phyloP scores from a whole-genome alignment of 2,329 filamentous ascomycete genomes.

The Monosporascus cannonballus region DNA sequence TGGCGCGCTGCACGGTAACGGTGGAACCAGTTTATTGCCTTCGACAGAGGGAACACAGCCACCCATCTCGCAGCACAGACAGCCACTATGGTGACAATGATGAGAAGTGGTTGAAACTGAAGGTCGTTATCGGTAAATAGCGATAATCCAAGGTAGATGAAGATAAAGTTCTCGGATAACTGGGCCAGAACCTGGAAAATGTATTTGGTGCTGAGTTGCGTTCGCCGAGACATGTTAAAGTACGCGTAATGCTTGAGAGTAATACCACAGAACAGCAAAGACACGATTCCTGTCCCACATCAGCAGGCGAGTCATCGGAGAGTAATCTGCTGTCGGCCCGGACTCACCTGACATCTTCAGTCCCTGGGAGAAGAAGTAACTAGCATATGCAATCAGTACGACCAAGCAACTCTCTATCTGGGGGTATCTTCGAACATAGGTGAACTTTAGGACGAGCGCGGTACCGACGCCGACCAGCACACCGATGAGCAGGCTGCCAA shows the following conservation, averaged over 20 bases:
- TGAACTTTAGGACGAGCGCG: conserved; percentile 88
- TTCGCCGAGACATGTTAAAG: conserved; percentile 98
- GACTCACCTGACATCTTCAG: conserved; percentile 86
- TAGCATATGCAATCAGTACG: conserved; percentile 89
- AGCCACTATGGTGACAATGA: conserved; percentile 83
- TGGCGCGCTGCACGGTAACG: conserved; percentile 74
- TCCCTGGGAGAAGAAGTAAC: conserved; percentile 96
- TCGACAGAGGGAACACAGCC: conserved; percentile 88
- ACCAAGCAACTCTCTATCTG: conserved; percentile 97
- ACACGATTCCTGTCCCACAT: conserved; percentile 70
- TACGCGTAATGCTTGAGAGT: conserved; percentile 98
- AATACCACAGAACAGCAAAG: conserved; percentile 93
- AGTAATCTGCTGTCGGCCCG: neutral
- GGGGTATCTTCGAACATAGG: conserved; percentile 82
- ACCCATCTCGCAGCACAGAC: conserved; percentile 91
- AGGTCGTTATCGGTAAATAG: conserved; percentile 87
- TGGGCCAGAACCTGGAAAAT: conserved; percentile 93
- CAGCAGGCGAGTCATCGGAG: neutral
- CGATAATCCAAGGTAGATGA: conserved; percentile 94
- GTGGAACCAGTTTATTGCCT: conserved; percentile 86
- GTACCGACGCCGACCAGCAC: conserved; percentile 81
- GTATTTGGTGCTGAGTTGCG: conserved; percentile 96
- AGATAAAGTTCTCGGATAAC: conserved; percentile 98
- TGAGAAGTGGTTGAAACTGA: conserved; percentile 89
- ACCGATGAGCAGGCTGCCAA: conserved; percentile 86